phyloP scores from a whole-genome alignment of 768 basidiomycete genomes.

The Mycena metata region DNA sequence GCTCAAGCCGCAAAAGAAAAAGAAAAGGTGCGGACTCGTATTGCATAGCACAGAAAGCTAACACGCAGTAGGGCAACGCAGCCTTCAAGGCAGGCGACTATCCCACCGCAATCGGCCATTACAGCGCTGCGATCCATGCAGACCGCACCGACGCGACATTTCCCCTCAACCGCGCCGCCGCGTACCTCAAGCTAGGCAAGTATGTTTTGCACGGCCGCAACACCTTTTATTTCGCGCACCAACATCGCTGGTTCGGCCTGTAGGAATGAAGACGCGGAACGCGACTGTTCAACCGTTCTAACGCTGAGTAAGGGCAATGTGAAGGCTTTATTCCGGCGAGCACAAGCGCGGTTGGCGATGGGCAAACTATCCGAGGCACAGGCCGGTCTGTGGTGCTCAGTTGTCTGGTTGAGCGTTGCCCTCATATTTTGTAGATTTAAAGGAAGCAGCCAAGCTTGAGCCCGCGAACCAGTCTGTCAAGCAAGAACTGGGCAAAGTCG shows the following conservation, averaged over 20 bases:
- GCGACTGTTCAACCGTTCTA: constrained; percentile 82
- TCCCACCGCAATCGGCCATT: constrained; percentile 85
- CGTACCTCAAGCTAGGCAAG: constrained; percentile 96
- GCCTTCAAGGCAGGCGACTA: constrained; percentile 89
- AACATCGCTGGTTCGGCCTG: constrained; percentile 33
- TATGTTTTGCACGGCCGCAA: constrained; percentile 58
- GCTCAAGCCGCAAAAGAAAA: constrained; percentile 56
- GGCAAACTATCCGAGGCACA: constrained; percentile 70
- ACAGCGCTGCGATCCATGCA: constrained; percentile 82
- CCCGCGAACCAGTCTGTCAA: constrained; percentile 73
- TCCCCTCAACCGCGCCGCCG: constrained; percentile 89
- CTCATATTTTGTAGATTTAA: constrained; percentile 65
- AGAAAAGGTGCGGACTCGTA: constrained; percentile 38
- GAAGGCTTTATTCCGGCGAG: constrained; percentile 86
- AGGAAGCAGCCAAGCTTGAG: constrained; percentile 69
- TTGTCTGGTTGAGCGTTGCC: not conserved
- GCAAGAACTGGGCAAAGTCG: constrained; percentile 71
- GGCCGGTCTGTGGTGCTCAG: constrained; percentile 60
- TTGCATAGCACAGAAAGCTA: not conserved
- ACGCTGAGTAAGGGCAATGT: constrained; percentile 69
- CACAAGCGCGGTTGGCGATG: constrained; percentile 75
- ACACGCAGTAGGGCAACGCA: constrained; percentile 78
- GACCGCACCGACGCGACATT: constrained; percentile 82
- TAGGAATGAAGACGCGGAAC: constrained; percentile 84
- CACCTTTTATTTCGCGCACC: constrained; percentile 25